phyloP scores from a whole-genome alignment of 345 rosid species.

The Syzygium grande region DNA sequence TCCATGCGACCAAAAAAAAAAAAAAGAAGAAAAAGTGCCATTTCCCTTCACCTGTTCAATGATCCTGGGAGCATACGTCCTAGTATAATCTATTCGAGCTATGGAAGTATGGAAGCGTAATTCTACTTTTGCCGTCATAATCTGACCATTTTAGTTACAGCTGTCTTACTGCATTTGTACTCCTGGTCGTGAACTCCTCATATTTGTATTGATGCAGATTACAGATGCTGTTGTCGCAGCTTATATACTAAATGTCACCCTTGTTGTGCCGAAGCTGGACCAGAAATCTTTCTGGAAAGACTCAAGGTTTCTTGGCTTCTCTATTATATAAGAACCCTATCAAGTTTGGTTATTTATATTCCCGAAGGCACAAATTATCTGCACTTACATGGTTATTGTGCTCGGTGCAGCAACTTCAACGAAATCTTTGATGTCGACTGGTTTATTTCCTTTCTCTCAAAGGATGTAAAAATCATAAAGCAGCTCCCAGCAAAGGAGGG shows the following conservation, averaged over 20 bases:
- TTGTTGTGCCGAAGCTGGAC: slow-evolving; percentile 82
- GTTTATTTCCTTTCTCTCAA: slow-evolving; percentile 68
- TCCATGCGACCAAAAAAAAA: neutral
- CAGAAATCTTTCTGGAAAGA: slow-evolving; percentile 92
- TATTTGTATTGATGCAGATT: slow-evolving; percentile 37
- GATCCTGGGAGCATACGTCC: neutral
- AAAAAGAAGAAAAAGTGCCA: neutral
- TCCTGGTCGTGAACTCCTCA: neutral
- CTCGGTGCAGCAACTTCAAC: slow-evolving; percentile 60
- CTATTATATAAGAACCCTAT: neutral
- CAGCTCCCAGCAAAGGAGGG: slow-evolving; percentile 43
- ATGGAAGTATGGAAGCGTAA: neutral
- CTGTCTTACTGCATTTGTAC: neutral
- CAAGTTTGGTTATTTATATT: neutral
- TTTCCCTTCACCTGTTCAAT: neutral
- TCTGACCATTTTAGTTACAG: neutral
- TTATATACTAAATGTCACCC: slow-evolving; percentile 88
- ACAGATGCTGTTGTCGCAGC: slow-evolving; percentile 89
- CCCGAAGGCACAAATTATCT: neutral
- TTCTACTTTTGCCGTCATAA: neutral
- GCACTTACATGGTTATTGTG: slow-evolving; percentile 5
- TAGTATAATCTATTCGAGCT: neutral
- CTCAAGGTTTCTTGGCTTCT: slow-evolving; percentile 35
- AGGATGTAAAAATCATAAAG: slow-evolving; percentile 62
- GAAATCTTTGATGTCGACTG: slow-evolving; percentile 74